These are phyloP conservation scores for Hypoxylon subgilvum DNA, from an alignment of 495 filamentous ascomycete species.

Conservation along the genomic window DNA sequence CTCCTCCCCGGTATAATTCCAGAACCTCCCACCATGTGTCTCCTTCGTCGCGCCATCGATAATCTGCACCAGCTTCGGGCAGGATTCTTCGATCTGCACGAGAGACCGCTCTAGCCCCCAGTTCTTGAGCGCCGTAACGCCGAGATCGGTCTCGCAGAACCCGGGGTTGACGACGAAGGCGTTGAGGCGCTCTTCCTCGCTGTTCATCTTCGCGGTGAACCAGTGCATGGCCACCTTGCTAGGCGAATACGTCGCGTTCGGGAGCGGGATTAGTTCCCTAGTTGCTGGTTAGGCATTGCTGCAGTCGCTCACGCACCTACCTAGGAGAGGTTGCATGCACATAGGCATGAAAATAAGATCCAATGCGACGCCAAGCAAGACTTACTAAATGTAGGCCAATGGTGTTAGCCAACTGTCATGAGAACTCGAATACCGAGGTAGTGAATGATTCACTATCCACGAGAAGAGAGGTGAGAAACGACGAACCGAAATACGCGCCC, in stretches of 20 bases:
- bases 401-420: too few relatives aligned
- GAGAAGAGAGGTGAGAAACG: too few relatives aligned
- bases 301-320: too few relatives aligned
- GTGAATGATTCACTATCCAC: too few relatives aligned
- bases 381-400: too few relatives aligned
- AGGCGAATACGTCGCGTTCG: slow-evolving; percentile 47
- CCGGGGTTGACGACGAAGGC: slow-evolving; percentile 45
- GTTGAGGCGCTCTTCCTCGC: slow-evolving; percentile 47
- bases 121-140: neutral
- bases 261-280: slow-evolving; percentile 34
- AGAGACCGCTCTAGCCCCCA: neutral
- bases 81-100: slow-evolving; percentile 40
- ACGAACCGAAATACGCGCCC: slow-evolving; percentile 37
- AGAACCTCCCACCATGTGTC: slow-evolving; percentile 41
- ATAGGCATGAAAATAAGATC: too few relatives aligned
- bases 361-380: too few relatives aligned
- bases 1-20: slow-evolving; percentile 38
- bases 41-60: slow-evolving; percentile 44
- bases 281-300: slow-evolving; percentile 6
- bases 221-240: slow-evolving; percentile 51
- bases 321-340: too few relatives aligned
- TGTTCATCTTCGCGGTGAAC: slow-evolving; percentile 45
- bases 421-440: too few relatives aligned
- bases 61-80: slow-evolving; percentile 37
- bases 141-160: slow-evolving; percentile 18